phyloP scores from a whole-genome alignment of 2,329 filamentous ascomycete species.

The Colletotrichum lupini region DNA sequence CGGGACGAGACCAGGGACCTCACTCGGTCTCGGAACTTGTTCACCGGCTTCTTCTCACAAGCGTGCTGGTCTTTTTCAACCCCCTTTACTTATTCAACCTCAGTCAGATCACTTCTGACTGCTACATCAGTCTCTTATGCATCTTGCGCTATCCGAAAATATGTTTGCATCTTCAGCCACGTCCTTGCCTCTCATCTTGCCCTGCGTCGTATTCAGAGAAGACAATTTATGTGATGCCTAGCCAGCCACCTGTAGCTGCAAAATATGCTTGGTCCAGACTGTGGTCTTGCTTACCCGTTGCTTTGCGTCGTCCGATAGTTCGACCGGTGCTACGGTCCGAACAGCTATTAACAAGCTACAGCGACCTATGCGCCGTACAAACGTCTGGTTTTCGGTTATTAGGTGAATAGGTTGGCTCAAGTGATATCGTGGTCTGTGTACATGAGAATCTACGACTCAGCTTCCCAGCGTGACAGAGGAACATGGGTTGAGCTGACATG shows the following conservation, averaged over 20 bases:
- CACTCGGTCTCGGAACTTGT: not conserved
- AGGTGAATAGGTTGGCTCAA: not conserved
- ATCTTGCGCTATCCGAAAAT: not conserved
- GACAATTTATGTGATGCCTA: not conserved
- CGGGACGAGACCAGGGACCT: not conserved
- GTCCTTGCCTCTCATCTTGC: not conserved
- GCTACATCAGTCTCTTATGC: not conserved
- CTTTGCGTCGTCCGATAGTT: slow-evolving; percentile 10
- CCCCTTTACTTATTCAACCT: not conserved
- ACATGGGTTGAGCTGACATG: not conserved
- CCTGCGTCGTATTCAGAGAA: not conserved
- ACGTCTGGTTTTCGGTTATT: slow-evolving; percentile 18
- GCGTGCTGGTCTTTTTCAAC: not conserved
- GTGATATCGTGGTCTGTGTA: not conserved
- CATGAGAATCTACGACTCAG: not conserved
- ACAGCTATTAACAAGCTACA: no score
- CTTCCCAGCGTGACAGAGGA: not conserved
- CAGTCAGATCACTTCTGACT: not conserved
- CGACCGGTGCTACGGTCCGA: not conserved
- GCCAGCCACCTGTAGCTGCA: not conserved
- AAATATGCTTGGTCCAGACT: not conserved
- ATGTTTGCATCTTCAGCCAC: not conserved
- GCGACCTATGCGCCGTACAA: not conserved
- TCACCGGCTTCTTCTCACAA: not conserved
- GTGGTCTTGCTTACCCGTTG: not conserved